Percentiles rank a stretch among this genome's conserved stretches.
Evolutionary conservation across 192 early-diverging fungal genomes (phyloP).

Genomic region (Podila minutissima): DNA sequence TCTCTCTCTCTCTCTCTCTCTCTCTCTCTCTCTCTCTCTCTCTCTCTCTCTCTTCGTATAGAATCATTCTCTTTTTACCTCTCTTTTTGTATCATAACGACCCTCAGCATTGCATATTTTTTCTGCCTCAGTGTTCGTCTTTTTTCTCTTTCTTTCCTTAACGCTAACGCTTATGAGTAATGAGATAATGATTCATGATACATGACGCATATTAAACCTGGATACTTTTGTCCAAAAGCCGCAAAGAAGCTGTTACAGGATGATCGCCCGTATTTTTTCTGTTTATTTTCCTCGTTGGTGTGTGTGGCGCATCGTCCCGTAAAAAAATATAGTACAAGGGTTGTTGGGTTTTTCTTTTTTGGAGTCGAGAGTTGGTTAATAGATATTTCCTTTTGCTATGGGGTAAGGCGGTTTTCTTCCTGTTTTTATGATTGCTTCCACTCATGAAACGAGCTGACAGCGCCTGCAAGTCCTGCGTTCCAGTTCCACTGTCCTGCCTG

Average conservation of each 20-base stretch:
- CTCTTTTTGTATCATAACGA: neutral
- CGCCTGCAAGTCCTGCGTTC: slow-evolving; percentile 44
- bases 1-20: no score
- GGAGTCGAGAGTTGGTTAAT: neutral
- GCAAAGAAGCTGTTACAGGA: no score
- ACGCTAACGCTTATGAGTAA: no score
- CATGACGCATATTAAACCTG: no score
- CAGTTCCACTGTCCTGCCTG: slow-evolving; percentile 40
- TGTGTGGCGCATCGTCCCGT: neutral
- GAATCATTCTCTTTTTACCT: neutral
- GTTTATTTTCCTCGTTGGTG: neutral
- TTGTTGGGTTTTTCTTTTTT: neutral
- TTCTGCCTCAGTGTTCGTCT: neutral
- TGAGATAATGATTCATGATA: neutral
- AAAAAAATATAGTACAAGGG: neutral
- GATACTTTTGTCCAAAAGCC: no score
- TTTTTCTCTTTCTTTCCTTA: slow-evolving; percentile 4
- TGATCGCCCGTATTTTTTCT: neutral
- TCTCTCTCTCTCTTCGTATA: no score
- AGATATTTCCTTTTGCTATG: neutral
- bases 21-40: no score
- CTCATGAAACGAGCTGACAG: slow-evolving; percentile 35
- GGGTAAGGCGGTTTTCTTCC: neutral
- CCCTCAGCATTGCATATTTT: neutral
- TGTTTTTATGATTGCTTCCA: slow-evolving; percentile 39